Base-by-base conservation (phyloP, 2,329 filamentous ascomycete genomes). In the Trichoderma semiorbis region DNA sequence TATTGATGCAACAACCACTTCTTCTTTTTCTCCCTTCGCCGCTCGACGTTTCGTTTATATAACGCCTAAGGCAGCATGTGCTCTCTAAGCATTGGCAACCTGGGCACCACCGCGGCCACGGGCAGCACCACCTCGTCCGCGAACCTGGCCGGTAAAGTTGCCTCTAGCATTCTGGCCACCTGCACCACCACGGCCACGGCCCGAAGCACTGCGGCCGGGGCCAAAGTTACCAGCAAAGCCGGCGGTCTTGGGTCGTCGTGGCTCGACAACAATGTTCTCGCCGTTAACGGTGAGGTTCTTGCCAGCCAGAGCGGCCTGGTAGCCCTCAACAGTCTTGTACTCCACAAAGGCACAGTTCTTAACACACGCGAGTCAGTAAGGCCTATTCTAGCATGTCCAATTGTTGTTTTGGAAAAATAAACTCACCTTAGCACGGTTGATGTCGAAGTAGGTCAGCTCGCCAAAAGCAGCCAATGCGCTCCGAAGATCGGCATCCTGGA, bases 281-380 rank as follows among this genome's bases (percentile, higher is more conserved):
- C 90, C 92, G 77, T 92, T 93, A 74, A 99, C 89, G 58, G 88
- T 88, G 83, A 97, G 94, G 43, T 95, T 95, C 84, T 97, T 98
- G 76, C 91, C 92, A 73, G 89, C 89, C 47, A 93, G 87, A 57
- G 96, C 96, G 74, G 93, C 92, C 81, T 93, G 89, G 83, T 97
- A 98, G 61, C 90, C 94, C 70, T 94, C 90, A 26, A 89, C 80
- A 61, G 91, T 92, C 79, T 91, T 92, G 82, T 96, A 99, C 81
- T 99, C 96, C 73, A 98, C 93, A 79, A 98, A 98, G 30, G 96
- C 96, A 79, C 94, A 98, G 87, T 96, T 98, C 95, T 97, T 79
- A 24, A 26, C 14, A 14, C 18, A 69, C 4, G 14, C 2, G 18
- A 32, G n/a, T 70, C 8, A 70, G 68, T 50, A 32, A 53, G 66